phyloP scores from a whole-genome alignment of 2,329 filamentous ascomycete genomes.

The Colletotrichum brevisporum region DNA sequence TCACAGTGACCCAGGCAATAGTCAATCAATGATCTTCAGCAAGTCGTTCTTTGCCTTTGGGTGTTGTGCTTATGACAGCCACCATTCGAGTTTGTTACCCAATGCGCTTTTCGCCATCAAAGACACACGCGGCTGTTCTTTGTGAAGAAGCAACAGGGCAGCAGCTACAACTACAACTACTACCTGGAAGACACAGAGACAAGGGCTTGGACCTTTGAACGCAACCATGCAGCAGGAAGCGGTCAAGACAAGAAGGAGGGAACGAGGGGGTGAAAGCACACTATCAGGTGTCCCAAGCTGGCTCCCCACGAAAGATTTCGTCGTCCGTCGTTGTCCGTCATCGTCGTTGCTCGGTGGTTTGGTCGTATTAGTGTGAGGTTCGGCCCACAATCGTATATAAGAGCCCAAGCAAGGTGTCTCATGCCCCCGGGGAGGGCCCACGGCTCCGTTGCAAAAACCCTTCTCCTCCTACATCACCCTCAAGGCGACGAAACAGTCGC shows the following conservation, averaged over 20 bases:
- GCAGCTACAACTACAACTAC: not conserved
- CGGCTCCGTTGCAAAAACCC: not conserved
- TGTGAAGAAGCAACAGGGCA: not conserved
- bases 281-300: slow-evolving; percentile 4
- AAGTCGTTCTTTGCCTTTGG: not conserved
- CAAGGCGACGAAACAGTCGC: slow-evolving; percentile 20
- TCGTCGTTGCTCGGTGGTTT: not conserved
- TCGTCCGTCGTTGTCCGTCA: no score
- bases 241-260: not conserved
- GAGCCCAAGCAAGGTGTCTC: not conserved
- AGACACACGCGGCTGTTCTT: not conserved
- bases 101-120: not conserved
- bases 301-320: slow-evolving; percentile 9
- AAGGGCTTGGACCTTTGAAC: not conserved
- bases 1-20: not conserved
- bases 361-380: no score
- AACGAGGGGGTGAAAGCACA: not conserved
- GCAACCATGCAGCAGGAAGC: slow-evolving; percentile 4
- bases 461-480: not conserved
- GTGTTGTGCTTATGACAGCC: not conserved
- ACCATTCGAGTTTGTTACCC: not conserved
- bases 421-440: no score
- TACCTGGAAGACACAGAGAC: not conserved
- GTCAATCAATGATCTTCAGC: not conserved
- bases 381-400: not conserved